These are phyloP conservation scores for Groenewaldozyma salmanticensis DNA, from an alignment of 805 yeast species.

Conservation along the genomic window DNA sequence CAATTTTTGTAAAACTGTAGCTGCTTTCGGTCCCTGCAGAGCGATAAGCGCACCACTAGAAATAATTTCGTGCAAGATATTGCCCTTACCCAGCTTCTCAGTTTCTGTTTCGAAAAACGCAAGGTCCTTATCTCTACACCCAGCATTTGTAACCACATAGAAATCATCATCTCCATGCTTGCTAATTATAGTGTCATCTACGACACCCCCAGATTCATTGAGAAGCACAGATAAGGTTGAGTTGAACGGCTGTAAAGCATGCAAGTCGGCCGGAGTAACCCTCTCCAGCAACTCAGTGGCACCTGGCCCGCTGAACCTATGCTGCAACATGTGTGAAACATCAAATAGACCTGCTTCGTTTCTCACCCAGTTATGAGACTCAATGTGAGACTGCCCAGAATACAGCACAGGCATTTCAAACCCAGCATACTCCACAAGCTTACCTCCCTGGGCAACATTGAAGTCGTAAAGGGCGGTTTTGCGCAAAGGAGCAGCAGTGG, in stretches of 20 bases:
- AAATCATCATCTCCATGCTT: conserved; percentile 61
- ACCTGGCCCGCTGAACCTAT: conserved; percentile 59
- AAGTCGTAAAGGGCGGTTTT: conserved; percentile 76
- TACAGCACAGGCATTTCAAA: conserved; percentile 90
- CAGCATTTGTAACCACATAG: conserved; percentile 93
- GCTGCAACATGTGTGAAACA: conserved; percentile 97
- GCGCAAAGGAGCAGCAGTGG: conserved; percentile 13
- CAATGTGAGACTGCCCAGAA: conserved; percentile 75
- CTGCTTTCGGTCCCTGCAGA: conserved; percentile 85
- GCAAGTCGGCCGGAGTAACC: conserved; percentile 81
- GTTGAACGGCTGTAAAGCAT: conserved; percentile 42
- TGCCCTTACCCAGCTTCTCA: conserved; percentile 27
- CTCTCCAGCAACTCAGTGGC: conserved; percentile 61
- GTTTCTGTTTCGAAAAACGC: conserved; percentile 51
- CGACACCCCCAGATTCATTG: conserved; percentile 70
- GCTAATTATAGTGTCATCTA: conserved; percentile 87
- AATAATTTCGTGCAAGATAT: conserved; percentile 27
- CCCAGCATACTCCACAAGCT: conserved; percentile 96
- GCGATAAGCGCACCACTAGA: conserved; percentile 77
- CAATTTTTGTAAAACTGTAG: conserved; percentile 52
- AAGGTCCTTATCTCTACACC: conserved; percentile 76
- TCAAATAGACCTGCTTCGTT: conserved; percentile 82
- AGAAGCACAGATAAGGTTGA: conserved; percentile 73
- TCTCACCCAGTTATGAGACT: conserved; percentile 93
- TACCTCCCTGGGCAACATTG: conserved; percentile 71